Percentiles rank a stretch among this genome's conserved stretches.
Conservation (phyloP, 805 yeast genomes). For the Kuraishia piskuri region DNA sequence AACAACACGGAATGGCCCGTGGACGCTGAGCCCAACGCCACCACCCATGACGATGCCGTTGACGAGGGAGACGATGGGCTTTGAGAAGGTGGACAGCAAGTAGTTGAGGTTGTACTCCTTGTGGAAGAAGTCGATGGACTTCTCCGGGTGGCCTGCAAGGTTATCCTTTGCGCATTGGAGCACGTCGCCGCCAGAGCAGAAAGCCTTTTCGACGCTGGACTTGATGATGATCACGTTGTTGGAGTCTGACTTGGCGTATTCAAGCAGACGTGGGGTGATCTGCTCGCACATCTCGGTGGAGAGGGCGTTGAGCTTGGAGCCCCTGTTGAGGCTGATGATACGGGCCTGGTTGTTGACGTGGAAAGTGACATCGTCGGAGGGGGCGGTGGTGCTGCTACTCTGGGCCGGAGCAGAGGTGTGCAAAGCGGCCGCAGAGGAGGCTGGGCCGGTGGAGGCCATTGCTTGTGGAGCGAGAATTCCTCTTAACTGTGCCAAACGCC, state of each 20-base stretch:
- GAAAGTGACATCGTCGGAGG: constrained; percentile 50
- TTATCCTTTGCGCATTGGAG: constrained; percentile 65
- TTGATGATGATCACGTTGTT: constrained; percentile 62
- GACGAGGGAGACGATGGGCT: constrained; percentile 80
- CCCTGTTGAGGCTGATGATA: constrained; percentile 68
- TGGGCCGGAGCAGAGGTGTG: background rate
- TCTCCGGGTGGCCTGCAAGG: constrained; percentile 31
- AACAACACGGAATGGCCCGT: constrained; percentile 89
- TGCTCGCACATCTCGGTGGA: constrained; percentile 65
- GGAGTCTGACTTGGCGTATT: constrained; percentile 62
- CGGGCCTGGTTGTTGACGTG: constrained; percentile 57
- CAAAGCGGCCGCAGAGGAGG: background rate
- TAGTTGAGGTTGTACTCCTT: constrained; percentile 78
- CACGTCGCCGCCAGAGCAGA: constrained; percentile 97
- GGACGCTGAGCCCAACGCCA: constrained; percentile 88
- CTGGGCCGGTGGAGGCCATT: background rate
- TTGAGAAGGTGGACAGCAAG: constrained; percentile 69
- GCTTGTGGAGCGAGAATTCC: background rate
- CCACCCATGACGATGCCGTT: constrained; percentile 98
- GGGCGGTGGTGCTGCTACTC: constrained; percentile 4
- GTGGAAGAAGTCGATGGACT: constrained; percentile 61
- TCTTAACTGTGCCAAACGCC: background rate
- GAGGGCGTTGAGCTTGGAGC: constrained; percentile 77
- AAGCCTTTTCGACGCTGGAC: constrained; percentile 58
- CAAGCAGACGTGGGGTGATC: constrained; percentile 65